These are phyloP conservation scores for Xanthoconium stramineum DNA, from an alignment of 768 basidiomycete genomes.

Conservation along the genomic window DNA sequence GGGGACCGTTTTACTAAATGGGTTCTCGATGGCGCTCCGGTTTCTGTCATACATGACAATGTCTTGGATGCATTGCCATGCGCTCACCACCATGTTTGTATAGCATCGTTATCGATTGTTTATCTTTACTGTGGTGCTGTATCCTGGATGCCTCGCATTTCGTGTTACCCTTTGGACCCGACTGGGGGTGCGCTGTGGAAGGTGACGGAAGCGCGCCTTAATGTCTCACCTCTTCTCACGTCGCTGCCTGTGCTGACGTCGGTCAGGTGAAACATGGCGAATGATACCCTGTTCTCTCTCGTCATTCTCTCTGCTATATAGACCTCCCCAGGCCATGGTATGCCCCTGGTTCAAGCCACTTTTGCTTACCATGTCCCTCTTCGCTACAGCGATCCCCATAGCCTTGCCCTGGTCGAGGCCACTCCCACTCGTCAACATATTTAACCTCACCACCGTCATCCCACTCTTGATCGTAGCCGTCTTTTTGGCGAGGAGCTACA, in stretches of 20 bases:
- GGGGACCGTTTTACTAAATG: conserved; percentile 25
- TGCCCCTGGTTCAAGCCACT: not conserved
- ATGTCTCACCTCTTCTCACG: conserved; percentile 7
- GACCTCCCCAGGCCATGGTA: not conserved
- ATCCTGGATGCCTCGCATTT: not conserved
- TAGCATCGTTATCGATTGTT: conserved; percentile 28
- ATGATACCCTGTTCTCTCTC: not conserved
- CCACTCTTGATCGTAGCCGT: not conserved
- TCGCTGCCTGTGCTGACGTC: not conserved
- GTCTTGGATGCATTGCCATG: not conserved
- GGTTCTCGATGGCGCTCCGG: conserved; percentile 11
- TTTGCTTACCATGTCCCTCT: not conserved
- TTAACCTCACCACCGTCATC: conserved; percentile 5
- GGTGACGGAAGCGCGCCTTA: not conserved
- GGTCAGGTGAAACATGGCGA: conserved; percentile 11
- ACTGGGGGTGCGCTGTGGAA: too few relatives aligned
- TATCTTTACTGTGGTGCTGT: conserved; percentile 1
- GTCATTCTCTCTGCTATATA: conserved; percentile 6
- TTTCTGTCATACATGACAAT: conserved; percentile 11
- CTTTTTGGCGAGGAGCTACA: not conserved
- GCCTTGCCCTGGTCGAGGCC: not conserved
- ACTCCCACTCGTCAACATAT: not conserved
- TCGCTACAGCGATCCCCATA: conserved; percentile 6
- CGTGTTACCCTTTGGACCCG: not conserved
- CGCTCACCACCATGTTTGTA: conserved; percentile 19